A percentile compares a stretch with the other conserved stretches of the same genome.
Evolutionary conservation across 768 basidiomycete species (phyloP).

Genomic region (Tylopilus balloui): DNA sequence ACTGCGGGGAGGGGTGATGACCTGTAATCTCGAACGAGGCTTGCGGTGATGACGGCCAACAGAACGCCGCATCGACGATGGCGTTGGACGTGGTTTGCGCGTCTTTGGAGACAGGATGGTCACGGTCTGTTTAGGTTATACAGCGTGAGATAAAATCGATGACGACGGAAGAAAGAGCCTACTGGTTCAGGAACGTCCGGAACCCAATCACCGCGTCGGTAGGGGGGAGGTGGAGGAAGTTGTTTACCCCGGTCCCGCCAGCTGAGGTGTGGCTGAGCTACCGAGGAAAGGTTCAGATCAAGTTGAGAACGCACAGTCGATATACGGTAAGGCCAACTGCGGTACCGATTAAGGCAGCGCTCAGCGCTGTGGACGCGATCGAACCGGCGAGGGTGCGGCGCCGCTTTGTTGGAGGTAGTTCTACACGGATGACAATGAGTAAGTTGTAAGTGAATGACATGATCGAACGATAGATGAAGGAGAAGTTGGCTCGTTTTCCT

Average conservation of each 20-base stretch:
- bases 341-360: constrained; percentile 79
- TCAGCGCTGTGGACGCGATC: constrained; percentile 79
- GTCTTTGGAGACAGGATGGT: constrained; percentile 36
- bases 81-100: constrained; percentile 35
- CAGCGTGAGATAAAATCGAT: constrained; percentile 10
- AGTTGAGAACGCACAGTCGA: constrained; percentile 58
- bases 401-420: constrained; percentile 71
- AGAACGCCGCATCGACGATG: constrained; percentile 32
- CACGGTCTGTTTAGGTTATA: constrained; percentile 30
- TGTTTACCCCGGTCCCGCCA: constrained; percentile 75
- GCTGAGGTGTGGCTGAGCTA: constrained; percentile 34
- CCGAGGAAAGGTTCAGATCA: neutral
- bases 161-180: constrained; percentile 6
- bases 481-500: constrained; percentile 14
- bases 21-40: constrained; percentile 23
- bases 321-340: constrained; percentile 86
- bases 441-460: constrained; percentile 35
- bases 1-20: constrained; percentile 27
- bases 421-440: constrained; percentile 54
- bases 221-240: constrained; percentile 58
- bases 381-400: constrained; percentile 78
- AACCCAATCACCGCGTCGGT: constrained; percentile 58
- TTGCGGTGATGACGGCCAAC: constrained; percentile 35
- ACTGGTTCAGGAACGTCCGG: constrained; percentile 38
- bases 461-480: constrained; percentile 18